Conservation (phyloP, 148 eudicot species). For the Rhododendron mucronatum region DNA sequence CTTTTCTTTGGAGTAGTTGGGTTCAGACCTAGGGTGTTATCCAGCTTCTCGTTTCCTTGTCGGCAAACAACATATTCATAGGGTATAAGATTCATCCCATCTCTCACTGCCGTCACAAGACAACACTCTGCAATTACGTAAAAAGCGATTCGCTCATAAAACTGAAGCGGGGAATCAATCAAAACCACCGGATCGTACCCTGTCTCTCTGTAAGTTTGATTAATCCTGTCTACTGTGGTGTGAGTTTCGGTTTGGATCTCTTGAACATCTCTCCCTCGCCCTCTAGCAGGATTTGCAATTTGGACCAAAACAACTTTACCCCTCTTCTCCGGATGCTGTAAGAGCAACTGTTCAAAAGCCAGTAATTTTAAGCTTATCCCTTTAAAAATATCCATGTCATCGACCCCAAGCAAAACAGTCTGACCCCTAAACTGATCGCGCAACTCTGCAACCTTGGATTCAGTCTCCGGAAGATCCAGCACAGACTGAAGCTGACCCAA, state of each 20-base stretch:
- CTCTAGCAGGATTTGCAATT: conserved; percentile 84
- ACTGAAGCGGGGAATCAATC: conserved; percentile 61
- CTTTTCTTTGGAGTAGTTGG: conserved; percentile 59
- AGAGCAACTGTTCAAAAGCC: conserved; percentile 76
- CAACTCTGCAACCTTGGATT: conserved; percentile 47
- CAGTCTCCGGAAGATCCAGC: conserved; percentile 67
- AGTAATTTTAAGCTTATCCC: conserved; percentile 80
- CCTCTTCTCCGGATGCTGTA: conserved; percentile 66
- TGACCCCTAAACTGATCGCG: conserved; percentile 48
- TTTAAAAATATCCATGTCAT: conserved; percentile 88
- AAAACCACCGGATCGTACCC: conserved; percentile 70
- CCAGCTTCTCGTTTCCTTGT: conserved; percentile 61
- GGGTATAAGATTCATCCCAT: conserved; percentile 88
- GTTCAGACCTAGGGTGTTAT: conserved; percentile 39
- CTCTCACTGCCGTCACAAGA: conserved; percentile 82
- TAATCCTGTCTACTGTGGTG: conserved; percentile 57
- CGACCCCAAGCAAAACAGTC: conserved; percentile 82
- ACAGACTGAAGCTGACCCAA: conserved; percentile 74
- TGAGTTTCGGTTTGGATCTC: conserved; percentile 66
- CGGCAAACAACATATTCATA: conserved; percentile 74
- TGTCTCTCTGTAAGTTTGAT: conserved; percentile 40
- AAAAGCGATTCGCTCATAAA: conserved; percentile 72
- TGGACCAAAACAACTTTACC: conserved; percentile 75
- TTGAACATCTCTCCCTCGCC: conserved; percentile 72
- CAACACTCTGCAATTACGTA: conserved; percentile 79